Evolutionary conservation across 1,284 basidiomycete genomes (phyloP), one percentile per base, ranked within the genome.

Genomic region (Ceraceosorus guamensis): DNA sequence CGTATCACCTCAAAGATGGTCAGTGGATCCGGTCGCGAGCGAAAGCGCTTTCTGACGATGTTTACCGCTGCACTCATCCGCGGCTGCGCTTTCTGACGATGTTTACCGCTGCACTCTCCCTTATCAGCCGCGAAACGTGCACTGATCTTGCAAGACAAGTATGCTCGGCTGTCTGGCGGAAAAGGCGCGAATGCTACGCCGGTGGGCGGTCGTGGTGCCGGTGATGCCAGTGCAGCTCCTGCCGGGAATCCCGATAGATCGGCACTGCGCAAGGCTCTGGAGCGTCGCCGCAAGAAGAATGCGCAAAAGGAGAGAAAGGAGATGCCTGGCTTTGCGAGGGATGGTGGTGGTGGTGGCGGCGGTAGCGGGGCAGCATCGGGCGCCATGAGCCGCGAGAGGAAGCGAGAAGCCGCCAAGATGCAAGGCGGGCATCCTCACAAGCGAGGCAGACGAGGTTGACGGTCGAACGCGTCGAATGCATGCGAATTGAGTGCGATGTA

Each of bases 1-100:
- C 65, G 16, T 97, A 89, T 87, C 88, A 83, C 77, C 82, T 96
- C 81, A 97, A 96, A 80, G 80, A 86, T 66, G 79, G 90, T 89
- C 73, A 68, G 84, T 77, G 59, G 39, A 57, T n/a, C 16, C 45
- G 14, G 14, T n/a, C 16, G 45, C 14, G 11, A 43, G 41, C 13
- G 11, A 31, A 11, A 47, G 46, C 10, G 8, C 11, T 31, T 37
- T 10, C 24, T 31, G 13, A 41, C 31, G 24, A 24, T 24, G 24
- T 24, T 24, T 24, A 24, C 24, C 24, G 24, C 24, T 24, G 24
- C 24, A 24, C 24, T 24, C 24, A 14, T 6, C n/a, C 45, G 31
- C 46, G 11, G 8, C 46, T 47, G 46, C 10, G 8, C 11, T 31
- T 37, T 10, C 24, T 31, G 13, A 41, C 31, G 24, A 24, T 24